Base-by-base conservation (phyloP, 148 eudicot genomes). In the Fagopyrum esculentum region DNA sequence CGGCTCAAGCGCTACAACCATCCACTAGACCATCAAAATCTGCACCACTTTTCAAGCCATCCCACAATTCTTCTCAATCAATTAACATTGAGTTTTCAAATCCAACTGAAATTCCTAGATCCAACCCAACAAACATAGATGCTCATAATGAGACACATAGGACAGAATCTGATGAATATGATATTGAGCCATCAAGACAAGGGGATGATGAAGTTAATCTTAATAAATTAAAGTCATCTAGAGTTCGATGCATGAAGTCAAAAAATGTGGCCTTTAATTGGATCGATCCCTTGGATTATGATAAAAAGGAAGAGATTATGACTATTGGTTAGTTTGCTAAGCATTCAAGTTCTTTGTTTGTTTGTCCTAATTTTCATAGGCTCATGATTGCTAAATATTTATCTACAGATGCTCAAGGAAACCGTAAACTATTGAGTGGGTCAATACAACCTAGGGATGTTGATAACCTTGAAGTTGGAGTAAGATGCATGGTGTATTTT, bases 401-500 rank as follows among this genome's bases (percentile, higher is more conserved):
- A 10, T 51, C 13, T 15, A 56, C 26, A 56, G 61, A 56, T 56
- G 0, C 29, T 10, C 26, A 56, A 56, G 61, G 61, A 26, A 56
- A 56, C 26, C 26, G 19, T n/a, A 56, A n/a, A 26, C 19, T 56
- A 9, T 56, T 56, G 61, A 17, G 17, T n/a, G 61, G 61, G 19
- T 26, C 26, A 56, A 9, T 56, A 5, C 61, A n/a, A 56, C 22
- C 61, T 56, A 22, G 6, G 5, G 61, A 56, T 56, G 19, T 56
- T 56, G 61, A 56, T 56, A 56, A 56, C 26, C 61, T 56, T 56
- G 61, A 56, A 56, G 26, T 56, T 56, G 61, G 61, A 26, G 29
- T 56, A 22, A 56, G 61, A 56, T 56, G 61, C 19, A 26, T 56
- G n/a, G 61, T 56, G 7, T 26, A 56, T 4, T 56, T 56, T 56